These are phyloP conservation scores for Juncus effusus DNA, from an alignment of 176 grass and related monocot genomes.

Conservation along the genomic window DNA sequence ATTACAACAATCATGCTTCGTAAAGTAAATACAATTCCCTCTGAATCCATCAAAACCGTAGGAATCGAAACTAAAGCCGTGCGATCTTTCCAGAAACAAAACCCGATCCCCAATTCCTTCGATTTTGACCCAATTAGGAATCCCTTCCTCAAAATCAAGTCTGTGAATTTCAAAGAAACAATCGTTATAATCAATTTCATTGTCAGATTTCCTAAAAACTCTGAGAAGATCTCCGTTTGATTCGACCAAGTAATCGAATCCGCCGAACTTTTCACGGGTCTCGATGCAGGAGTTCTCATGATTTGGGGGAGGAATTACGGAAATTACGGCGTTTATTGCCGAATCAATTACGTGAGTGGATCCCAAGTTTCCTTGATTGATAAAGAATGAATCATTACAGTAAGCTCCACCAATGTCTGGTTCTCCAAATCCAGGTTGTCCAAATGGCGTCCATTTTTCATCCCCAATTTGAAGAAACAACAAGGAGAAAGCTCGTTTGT, in stretches of 20 bases:
- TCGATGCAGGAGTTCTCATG: background rate
- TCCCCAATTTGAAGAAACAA: conserved; percentile 3
- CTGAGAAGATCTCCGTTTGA: conserved; percentile 5
- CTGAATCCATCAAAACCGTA: background rate
- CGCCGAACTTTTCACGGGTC: background rate
- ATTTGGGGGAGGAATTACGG: background rate
- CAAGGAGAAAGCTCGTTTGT: background rate
- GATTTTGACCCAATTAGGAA: background rate
- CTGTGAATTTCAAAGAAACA: conserved; percentile 17
- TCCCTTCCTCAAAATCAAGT: background rate
- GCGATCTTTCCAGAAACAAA: conserved; percentile 14
- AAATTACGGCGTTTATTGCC: background rate
- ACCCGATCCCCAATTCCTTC: background rate
- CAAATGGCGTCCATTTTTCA: background rate
- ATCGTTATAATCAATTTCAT: background rate
- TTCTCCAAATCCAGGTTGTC: background rate
- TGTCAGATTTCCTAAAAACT: background rate
- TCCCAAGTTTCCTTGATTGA: conserved; percentile 6
- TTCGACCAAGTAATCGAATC: conserved; percentile 12
- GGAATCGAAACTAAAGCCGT: background rate
- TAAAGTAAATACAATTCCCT: conserved; percentile 19
- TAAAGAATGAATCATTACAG: conserved; percentile 12
- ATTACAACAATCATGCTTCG: background rate
- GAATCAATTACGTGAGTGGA: background rate
- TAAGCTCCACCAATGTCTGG: background rate